phyloP scores from a whole-genome alignment of 495 filamentous ascomycete genomes.

The Echria macrotheca region DNA sequence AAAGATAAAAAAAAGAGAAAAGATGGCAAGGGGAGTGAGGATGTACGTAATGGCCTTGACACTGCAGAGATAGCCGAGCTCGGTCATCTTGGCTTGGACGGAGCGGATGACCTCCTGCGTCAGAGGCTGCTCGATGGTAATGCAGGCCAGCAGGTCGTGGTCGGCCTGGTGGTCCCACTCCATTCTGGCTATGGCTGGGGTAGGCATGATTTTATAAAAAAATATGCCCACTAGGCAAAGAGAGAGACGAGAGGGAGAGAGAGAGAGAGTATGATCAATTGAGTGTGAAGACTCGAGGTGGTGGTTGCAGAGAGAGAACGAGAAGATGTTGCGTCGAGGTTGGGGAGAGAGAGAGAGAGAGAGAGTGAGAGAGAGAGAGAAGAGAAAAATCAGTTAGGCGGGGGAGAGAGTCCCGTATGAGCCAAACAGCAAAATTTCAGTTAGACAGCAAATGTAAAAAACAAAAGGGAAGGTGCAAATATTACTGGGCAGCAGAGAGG shows the following conservation, averaged over 20 bases:
- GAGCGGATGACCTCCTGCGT: slow-evolving; percentile 16
- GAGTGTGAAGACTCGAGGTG: too few relatives aligned
- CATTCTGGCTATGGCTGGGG: slow-evolving; percentile 15
- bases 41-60: slow-evolving; percentile 29
- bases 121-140: slow-evolving; percentile 16
- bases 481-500: slow-evolving; percentile 27
- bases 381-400: too few relatives aligned
- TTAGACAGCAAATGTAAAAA: too few relatives aligned
- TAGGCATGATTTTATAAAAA: neutral
- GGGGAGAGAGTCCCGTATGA: too few relatives aligned
- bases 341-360: too few relatives aligned
- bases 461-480: neutral
- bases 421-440: too few relatives aligned
- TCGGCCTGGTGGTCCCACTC: slow-evolving; percentile 27
- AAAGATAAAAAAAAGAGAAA: neutral
- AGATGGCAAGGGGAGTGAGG: slow-evolving; percentile 3
- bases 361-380: too few relatives aligned
- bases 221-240: too few relatives aligned
- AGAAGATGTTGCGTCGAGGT: too few relatives aligned
- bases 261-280: too few relatives aligned
- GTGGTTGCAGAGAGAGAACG: too few relatives aligned
- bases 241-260: too few relatives aligned
- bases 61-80: slow-evolving; percentile 19
- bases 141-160: slow-evolving; percentile 19
- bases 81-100: slow-evolving; percentile 18